Evolutionary conservation across 2,329 filamentous ascomycete species (phyloP).

Genomic region (Emericellopsis cladophorae): DNA sequence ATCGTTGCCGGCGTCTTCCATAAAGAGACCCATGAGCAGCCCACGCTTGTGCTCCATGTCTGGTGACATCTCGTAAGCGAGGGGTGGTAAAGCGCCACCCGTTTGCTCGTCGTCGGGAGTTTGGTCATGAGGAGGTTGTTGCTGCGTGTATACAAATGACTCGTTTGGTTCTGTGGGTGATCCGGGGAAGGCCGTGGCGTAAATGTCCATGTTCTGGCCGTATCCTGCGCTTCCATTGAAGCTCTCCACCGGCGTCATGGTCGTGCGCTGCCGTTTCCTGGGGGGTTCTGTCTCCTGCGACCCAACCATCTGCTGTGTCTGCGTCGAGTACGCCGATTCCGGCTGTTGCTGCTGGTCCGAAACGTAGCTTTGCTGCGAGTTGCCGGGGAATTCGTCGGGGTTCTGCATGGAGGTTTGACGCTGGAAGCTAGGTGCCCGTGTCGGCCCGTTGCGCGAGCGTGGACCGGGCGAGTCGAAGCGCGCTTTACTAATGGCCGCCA

Average conservation of each 20-base stretch:
- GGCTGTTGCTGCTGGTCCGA: conserved; percentile 64
- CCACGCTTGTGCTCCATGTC: conserved; percentile 71
- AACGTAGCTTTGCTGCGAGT: conserved; percentile 73
- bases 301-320: conserved; percentile 21
- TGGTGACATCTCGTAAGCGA: conserved; percentile 46
- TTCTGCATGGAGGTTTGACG: conserved; percentile 62
- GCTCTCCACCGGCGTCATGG: conserved; percentile 41
- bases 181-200: conserved; percentile 41
- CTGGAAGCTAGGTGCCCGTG: conserved; percentile 56
- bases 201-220: conserved; percentile 31
- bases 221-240: conserved; percentile 34
- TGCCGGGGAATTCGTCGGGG: conserved; percentile 52
- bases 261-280: conserved; percentile 59
- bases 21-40: conserved; percentile 70
- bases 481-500: conserved; percentile 94
- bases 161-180: conserved; percentile 73
- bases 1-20: conserved; percentile 59
- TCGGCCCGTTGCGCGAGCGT: conserved; percentile 49
- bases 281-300: conserved; percentile 60
- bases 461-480: conserved; percentile 79
- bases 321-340: conserved; percentile 60
- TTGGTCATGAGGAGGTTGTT: conserved; percentile 27
- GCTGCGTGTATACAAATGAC: conserved; percentile 57
- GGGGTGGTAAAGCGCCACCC: conserved; percentile 48
- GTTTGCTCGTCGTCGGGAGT: conserved; percentile 31